Evolutionary conservation across 2,329 filamentous ascomycete species (phyloP).

Genomic region (Gnomoniopsis smithogilvyi): DNA sequence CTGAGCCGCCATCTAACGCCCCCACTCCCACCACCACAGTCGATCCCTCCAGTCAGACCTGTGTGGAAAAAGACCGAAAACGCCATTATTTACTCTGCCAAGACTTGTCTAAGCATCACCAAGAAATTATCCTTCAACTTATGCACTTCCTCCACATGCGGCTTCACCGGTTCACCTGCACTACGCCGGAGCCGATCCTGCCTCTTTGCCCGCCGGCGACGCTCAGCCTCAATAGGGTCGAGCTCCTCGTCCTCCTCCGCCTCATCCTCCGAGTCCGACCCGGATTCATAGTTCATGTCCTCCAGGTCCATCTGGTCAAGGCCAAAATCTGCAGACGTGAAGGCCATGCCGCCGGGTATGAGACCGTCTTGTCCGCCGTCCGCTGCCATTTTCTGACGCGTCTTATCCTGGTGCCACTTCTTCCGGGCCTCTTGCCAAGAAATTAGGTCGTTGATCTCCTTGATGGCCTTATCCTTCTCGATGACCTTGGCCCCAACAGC

Average conservation of each 20-base stretch:
- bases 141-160: conserved; percentile 71
- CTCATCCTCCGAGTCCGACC: conserved; percentile 55
- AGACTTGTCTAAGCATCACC: conserved; percentile 74
- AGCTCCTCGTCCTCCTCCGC: conserved; percentile 73
- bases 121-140: conserved; percentile 79
- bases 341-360: conserved; percentile 54
- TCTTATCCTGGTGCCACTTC: conserved; percentile 98
- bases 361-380: conserved; percentile 58
- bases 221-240: conserved; percentile 85
- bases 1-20: not conserved
- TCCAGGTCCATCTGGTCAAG: conserved; percentile 82
- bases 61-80: not conserved
- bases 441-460: conserved; percentile 82
- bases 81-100: conserved; percentile 59
- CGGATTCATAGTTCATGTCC: conserved; percentile 77
- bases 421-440: conserved; percentile 93
- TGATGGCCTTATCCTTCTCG: conserved; percentile 68
- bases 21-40: too few relatives aligned
- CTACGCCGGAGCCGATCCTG: conserved; percentile 77
- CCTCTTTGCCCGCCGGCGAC: conserved; percentile 70
- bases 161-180: conserved; percentile 83
- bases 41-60: not conserved
- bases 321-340: conserved; percentile 85
- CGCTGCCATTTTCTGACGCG: conserved; percentile 96
- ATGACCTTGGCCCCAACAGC: conserved; percentile 65